Percentiles rank a stretch among this genome's conserved stretches.
Evolutionary conservation across 129 eudicot genomes (phyloP).

Genomic region (Flaveria robusta): DNA sequence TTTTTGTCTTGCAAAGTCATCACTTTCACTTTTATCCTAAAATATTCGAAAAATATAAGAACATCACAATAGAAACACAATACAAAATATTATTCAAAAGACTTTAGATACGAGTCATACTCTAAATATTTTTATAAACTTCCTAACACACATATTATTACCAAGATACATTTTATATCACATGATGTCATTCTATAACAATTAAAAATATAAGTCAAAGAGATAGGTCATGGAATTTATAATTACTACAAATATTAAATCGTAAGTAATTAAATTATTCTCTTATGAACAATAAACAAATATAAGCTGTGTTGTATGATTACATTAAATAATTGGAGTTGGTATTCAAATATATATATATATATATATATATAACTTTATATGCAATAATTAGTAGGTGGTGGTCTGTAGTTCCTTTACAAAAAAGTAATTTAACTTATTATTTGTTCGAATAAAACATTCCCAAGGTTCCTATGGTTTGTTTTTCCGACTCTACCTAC

Average conservation of each 20-base stretch:
- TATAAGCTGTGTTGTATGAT: neutral
- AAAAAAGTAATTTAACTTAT: too few relatives aligned
- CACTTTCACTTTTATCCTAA: too few relatives aligned
- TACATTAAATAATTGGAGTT: constrained; percentile 6
- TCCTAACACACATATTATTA: neutral
- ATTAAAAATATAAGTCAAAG: neutral
- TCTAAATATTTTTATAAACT: too few relatives aligned
- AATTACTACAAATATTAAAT: neutral
- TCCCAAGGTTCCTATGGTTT: too few relatives aligned
- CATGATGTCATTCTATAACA: neutral
- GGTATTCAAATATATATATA: neutral
- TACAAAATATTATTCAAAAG: neutral
- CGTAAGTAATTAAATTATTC: neutral
- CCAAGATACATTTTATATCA: neutral
- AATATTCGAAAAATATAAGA: too few relatives aligned
- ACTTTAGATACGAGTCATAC: neutral
- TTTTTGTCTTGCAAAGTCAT: too few relatives aligned
- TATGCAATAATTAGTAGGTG: constrained; percentile 20
- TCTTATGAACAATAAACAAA: neutral
- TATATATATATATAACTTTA: too few relatives aligned
- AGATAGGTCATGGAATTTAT: neutral
- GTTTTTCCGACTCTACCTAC: too few relatives aligned
- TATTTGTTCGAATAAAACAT: too few relatives aligned
- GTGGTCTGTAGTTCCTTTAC: neutral
- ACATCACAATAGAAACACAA: neutral